Conservation (phyloP, 192 early-diverging fungal species). For the Podila clonocystis region DNA sequence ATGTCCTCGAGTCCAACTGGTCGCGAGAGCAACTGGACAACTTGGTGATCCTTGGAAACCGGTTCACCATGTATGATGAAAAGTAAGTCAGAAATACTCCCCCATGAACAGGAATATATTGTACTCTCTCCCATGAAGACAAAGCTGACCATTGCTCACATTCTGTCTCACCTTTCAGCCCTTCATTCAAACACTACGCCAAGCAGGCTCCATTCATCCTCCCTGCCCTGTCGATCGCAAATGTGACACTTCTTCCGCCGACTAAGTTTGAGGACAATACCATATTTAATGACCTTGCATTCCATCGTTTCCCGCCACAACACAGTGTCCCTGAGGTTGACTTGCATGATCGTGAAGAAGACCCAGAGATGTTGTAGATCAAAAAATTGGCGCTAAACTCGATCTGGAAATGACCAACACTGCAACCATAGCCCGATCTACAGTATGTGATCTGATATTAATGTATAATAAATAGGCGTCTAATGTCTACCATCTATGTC, state of each 20-base stretch:
- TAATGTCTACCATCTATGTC: no score
- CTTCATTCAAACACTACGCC: constrained; percentile 27
- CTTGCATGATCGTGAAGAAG: constrained; percentile 13
- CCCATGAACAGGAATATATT: not conserved
- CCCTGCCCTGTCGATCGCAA: constrained; percentile 31
- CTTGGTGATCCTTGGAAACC: constrained; percentile 50
- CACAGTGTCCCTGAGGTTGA: constrained; percentile 18
- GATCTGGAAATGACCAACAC: no score
- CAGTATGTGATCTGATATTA: no score
- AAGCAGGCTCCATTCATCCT: constrained; percentile 45
- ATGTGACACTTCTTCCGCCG: constrained; percentile 6
- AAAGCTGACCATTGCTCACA: not conserved
- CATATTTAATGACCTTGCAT: constrained; percentile 35
- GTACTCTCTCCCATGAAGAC: no score
- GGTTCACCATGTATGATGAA: constrained; percentile 55
- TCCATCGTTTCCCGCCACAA: constrained; percentile 26
- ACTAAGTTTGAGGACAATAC: constrained; percentile 50
- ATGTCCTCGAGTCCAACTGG: constrained; percentile 51
- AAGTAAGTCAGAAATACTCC: constrained; percentile 18
- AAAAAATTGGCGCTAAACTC: not conserved
- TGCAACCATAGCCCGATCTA: no score
- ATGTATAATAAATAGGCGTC: no score
- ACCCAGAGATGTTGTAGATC: constrained; percentile 29
- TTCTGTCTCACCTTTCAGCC: constrained; percentile 8
- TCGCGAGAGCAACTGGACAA: constrained; percentile 19